Conservation (phyloP, 805 yeast genomes). For the Kuraishia borneana region DNA sequence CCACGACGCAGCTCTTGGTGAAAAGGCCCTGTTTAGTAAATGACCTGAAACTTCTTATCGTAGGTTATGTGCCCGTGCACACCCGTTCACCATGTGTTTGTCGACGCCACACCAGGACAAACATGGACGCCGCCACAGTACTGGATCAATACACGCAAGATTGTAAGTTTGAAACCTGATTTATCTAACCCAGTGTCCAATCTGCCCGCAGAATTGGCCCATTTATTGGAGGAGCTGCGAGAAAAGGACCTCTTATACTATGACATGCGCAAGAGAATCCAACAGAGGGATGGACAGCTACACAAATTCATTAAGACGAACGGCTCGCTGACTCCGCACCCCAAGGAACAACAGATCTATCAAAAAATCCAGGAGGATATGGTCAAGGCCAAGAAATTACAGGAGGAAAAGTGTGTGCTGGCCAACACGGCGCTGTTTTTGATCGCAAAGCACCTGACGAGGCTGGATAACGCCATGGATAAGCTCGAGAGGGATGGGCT, state of each 20-base stretch:
- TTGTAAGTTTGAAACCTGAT: too few species aligned
- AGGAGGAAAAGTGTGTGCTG: conserved; percentile 65
- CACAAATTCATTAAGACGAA: conserved; percentile 75
- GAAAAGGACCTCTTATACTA: conserved; percentile 54
- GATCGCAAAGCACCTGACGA: conserved; percentile 62
- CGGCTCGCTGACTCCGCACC: conserved; percentile 72
- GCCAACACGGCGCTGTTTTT: conserved; percentile 79
- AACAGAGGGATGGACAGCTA: conserved; percentile 64
- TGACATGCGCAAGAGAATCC: conserved; percentile 56
- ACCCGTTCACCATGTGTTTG: background rate
- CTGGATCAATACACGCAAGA: conserved; percentile 54
- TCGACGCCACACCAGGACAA: background rate
- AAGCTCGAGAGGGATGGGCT: conserved; percentile 75
- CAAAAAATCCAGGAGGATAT: conserved; percentile 62
- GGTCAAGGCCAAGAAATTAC: conserved; percentile 46
- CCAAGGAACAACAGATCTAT: conserved; percentile 63
- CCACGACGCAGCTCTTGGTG: too few species aligned
- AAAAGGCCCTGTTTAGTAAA: background rate
- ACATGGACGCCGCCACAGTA: conserved; percentile 85
- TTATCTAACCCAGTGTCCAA: conserved; percentile 67
- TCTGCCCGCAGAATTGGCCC: conserved; percentile 78
- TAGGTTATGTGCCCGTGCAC: background rate
- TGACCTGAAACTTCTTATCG: background rate
- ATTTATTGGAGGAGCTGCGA: conserved; percentile 67
- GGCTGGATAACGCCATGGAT: conserved; percentile 66